Evolutionary conservation across 371 early-diverging fungal species (phyloP).

Genomic region (Mortierella sp.): DNA sequence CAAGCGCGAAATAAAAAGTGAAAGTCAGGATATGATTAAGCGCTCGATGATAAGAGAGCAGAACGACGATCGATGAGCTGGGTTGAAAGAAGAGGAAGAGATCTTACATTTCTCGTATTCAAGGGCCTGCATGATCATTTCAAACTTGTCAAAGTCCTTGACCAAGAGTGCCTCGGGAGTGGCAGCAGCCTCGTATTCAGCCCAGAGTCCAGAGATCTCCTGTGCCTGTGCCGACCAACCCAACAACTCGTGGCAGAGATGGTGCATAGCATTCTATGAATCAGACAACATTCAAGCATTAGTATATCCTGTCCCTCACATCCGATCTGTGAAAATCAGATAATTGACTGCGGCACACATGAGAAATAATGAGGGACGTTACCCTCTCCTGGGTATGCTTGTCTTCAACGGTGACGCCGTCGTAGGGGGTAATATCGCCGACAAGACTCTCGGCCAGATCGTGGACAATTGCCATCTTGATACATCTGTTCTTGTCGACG

Average conservation of each 20-base stretch:
- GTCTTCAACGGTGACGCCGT: slow-evolving; percentile 83
- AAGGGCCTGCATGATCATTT: slow-evolving; percentile 94
- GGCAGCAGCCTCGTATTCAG: slow-evolving; percentile 87
- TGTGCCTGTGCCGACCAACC: slow-evolving; percentile 69
- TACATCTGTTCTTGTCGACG: slow-evolving; percentile 74
- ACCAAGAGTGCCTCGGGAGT: slow-evolving; percentile 88
- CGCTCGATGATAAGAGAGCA: neutral
- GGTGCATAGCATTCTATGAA: slow-evolving; percentile 75
- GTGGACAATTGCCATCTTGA: slow-evolving; percentile 93
- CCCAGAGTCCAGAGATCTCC: slow-evolving; percentile 86
- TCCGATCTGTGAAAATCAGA: too few relatives aligned
- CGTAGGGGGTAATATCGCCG: slow-evolving; percentile 93
- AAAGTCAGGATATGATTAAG: neutral
- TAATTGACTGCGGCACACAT: slow-evolving; percentile 14
- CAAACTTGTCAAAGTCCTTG: slow-evolving; percentile 95
- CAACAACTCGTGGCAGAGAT: slow-evolving; percentile 69
- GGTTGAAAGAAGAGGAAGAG: neutral
- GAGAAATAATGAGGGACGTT: slow-evolving; percentile 18
- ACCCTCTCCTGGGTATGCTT: slow-evolving; percentile 82
- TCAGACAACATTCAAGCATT: neutral
- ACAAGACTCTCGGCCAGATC: slow-evolving; percentile 93
- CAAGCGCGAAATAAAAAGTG: too few relatives aligned
- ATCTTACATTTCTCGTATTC: slow-evolving; percentile 92
- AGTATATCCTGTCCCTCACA: too few relatives aligned
- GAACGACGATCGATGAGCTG: neutral